Evolutionary conservation across 1,139 yeast species (phyloP).

Genomic region (Lodderomyces pseudojiufengensis): DNA sequence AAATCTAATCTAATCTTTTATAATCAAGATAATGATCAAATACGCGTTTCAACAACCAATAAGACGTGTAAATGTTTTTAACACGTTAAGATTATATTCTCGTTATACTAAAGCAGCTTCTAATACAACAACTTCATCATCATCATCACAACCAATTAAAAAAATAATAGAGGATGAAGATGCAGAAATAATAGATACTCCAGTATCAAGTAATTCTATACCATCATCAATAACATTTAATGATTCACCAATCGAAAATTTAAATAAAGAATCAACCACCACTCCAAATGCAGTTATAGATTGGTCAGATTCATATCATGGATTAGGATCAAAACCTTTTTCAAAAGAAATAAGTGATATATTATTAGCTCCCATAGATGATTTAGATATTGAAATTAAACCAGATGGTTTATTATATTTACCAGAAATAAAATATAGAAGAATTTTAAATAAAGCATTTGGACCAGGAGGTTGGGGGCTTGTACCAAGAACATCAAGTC

Average conservation of each 20-base stretch:
- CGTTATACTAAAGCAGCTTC: constrained; percentile 5
- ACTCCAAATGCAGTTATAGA: constrained; percentile 23
- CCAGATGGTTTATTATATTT: constrained; percentile 91
- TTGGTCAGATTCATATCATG: constrained; percentile 79
- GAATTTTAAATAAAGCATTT: constrained; percentile 83
- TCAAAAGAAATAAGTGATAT: constrained; percentile 54
- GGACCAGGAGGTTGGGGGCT: constrained; percentile 99
- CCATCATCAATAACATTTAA: constrained; percentile 14
- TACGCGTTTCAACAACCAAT: no score
- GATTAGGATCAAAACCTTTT: constrained; percentile 78
- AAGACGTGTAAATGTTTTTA: no score
- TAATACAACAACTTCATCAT: constrained; percentile 4
- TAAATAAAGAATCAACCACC: neutral
- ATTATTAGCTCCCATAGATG: constrained; percentile 56
- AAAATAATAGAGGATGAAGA: constrained; percentile 5
- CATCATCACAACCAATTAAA: constrained; percentile 2
- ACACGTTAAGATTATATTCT: constrained; percentile 6
- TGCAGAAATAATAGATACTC: neutral
- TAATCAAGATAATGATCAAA: no score
- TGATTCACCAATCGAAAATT: constrained; percentile 16
- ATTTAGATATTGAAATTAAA: constrained; percentile 82
- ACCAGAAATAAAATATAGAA: constrained; percentile 92
- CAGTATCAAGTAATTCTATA: neutral
- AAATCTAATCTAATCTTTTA: no score
- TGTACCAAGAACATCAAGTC: constrained; percentile 86